Evolutionary conservation across 345 rosid genomes (phyloP).

Genomic region (Noccaea bulbosa): DNA sequence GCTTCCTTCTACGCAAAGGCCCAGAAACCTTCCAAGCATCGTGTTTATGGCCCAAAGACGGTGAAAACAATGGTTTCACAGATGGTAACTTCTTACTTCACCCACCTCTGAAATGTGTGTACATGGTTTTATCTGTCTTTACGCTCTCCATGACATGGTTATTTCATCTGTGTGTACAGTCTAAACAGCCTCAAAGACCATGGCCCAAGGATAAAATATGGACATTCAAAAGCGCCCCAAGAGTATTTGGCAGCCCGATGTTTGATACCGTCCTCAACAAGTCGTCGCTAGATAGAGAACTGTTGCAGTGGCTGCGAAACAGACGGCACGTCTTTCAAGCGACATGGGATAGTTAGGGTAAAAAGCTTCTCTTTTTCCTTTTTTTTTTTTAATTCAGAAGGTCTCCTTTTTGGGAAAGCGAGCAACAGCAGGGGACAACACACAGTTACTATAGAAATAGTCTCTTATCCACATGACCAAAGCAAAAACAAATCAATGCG

Average conservation of each 20-base stretch:
- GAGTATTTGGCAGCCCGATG: conserved; percentile 92
- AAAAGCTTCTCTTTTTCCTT: not conserved
- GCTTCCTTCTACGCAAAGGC: conserved; percentile 87
- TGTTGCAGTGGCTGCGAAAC: conserved; percentile 89
- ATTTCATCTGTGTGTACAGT: conserved; percentile 49
- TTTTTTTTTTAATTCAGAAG: conserved; percentile 15
- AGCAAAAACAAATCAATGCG: conserved; percentile 7
- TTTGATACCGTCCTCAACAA: conserved; percentile 68
- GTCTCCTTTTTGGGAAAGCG: conserved; percentile 36
- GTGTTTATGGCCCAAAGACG: conserved; percentile 82
- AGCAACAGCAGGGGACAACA: not conserved
- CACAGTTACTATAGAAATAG: conserved; percentile 29
- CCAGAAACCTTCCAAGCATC: conserved; percentile 80
- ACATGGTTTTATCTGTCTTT: conserved; percentile 4
- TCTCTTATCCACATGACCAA: conserved; percentile 24
- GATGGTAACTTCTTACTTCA: conserved; percentile 61
- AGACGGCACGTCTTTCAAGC: conserved; percentile 74
- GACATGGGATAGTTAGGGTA: conserved; percentile 67
- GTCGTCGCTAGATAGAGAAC: conserved; percentile 68
- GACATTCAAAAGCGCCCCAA: conserved; percentile 66
- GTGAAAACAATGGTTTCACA: conserved; percentile 71
- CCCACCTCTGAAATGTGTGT: conserved; percentile 5
- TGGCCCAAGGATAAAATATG: conserved; percentile 98
- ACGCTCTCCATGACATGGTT: not conserved
- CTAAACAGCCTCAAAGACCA: conserved; percentile 80